Conservation (phyloP, 202 grass and related monocot genomes). For the Schoenoplectus tabernaemontani region DNA sequence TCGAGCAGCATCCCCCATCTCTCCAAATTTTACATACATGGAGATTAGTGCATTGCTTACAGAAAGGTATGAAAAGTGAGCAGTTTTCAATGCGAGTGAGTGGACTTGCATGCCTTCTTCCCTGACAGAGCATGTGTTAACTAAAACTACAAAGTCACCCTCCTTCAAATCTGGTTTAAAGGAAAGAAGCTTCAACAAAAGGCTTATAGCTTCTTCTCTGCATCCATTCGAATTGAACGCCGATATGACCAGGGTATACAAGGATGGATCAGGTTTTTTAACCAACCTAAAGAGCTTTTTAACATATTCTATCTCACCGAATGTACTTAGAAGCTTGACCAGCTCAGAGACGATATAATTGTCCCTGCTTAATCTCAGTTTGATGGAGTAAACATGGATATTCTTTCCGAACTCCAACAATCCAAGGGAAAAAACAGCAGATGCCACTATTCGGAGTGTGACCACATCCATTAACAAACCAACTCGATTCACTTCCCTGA, state of each 20-base stretch:
- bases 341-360: constrained; percentile 68
- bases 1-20: constrained; percentile 30
- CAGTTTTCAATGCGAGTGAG: constrained; percentile 53
- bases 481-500: constrained; percentile 50
- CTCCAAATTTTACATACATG: constrained; percentile 51
- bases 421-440: constrained; percentile 38
- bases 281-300: constrained; percentile 47
- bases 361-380: constrained; percentile 57
- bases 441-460: constrained; percentile 54
- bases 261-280: constrained; percentile 43
- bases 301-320: constrained; percentile 56
- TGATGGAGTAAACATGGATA: constrained; percentile 68
- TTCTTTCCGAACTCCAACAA: constrained; percentile 53
- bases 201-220: constrained; percentile 45
- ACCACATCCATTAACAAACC: constrained; percentile 74
- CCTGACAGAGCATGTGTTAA: constrained; percentile 51
- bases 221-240: constrained; percentile 52
- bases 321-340: constrained; percentile 50
- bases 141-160: constrained; percentile 61
- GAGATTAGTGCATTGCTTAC: constrained; percentile 86
- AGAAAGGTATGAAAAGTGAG: constrained; percentile 44
- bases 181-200: constrained; percentile 54
- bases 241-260: constrained; percentile 73
- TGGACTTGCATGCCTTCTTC: constrained; percentile 71
- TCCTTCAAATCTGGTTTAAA: constrained; percentile 49